phyloP scores from a whole-genome alignment of 176 grass and related monocot genomes.

The Miscanthus lutarioriparius region DNA sequence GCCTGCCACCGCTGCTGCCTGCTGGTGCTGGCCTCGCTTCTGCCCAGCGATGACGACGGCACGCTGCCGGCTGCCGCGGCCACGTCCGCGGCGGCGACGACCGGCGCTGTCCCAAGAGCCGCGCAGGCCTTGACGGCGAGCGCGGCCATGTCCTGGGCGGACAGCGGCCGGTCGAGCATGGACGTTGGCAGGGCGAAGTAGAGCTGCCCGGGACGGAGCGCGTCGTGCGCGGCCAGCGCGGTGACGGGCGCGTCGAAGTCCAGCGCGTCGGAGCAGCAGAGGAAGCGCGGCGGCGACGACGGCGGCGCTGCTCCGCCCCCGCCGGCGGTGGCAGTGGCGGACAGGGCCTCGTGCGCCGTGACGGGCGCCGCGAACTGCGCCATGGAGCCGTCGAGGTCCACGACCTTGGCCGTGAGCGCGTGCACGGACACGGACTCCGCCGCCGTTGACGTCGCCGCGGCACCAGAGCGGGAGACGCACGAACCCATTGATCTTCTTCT shows the following conservation, averaged over 20 bases:
- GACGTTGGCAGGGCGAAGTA: constrained; percentile 61
- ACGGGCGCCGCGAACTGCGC: constrained; percentile 37
- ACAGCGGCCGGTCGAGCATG: constrained; percentile 37
- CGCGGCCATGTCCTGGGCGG: constrained; percentile 53
- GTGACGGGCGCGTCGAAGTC: constrained; percentile 31
- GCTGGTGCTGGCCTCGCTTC: neutral
- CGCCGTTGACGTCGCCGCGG: neutral
- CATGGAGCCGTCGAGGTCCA: constrained; percentile 47
- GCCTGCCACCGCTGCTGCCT: neutral
- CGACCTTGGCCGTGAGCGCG: constrained; percentile 45
- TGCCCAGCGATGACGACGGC: neutral
- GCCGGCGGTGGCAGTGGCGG: neutral
- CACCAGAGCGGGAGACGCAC: constrained; percentile 42
- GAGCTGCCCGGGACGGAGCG: constrained; percentile 45
- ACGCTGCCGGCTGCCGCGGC: neutral
- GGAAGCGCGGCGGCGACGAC: constrained; percentile 7
- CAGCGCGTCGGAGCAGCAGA: constrained; percentile 83
- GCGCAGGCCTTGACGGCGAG: constrained; percentile 57
- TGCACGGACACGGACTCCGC: too few species aligned
- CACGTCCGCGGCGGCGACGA: neutral
- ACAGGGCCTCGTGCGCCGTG: constrained; percentile 46
- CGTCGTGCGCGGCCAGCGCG: constrained; percentile 32
- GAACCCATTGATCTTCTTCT: constrained; percentile 46
- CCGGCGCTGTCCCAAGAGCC: constrained; percentile 15
- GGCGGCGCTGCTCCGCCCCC: neutral